phyloP scores from a whole-genome alignment of 1,284 basidiomycete genomes.

The Flammula alnicola region DNA sequence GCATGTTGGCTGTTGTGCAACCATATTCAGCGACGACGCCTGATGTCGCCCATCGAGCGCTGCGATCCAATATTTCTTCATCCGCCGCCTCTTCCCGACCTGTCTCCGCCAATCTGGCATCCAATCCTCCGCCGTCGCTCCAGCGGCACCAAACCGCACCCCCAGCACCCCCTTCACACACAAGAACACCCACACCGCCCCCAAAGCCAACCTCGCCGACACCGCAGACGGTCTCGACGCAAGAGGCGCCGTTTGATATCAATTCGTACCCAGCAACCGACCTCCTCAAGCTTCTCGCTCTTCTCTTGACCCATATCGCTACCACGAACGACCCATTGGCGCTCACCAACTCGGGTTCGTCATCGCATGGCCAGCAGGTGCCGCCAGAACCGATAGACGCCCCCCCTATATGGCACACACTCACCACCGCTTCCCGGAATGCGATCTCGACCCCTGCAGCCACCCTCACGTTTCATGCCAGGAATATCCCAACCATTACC shows the following conservation, averaged over 20 bases:
- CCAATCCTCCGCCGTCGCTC: slow-evolving; percentile 21
- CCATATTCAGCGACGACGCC: slow-evolving; percentile 22
- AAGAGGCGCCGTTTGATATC: slow-evolving; percentile 52
- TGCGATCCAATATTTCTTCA: slow-evolving; percentile 14
- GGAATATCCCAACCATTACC: slow-evolving; percentile 93
- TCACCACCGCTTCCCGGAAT: slow-evolving; percentile 80
- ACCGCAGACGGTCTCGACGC: slow-evolving; percentile 17
- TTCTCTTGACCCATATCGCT: slow-evolving; percentile 90
- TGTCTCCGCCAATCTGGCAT: slow-evolving; percentile 23
- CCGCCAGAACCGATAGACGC: slow-evolving; percentile 33
- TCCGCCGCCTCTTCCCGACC: slow-evolving; percentile 20
- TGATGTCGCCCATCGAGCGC: slow-evolving; percentile 23
- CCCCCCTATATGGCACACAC: slow-evolving; percentile 61
- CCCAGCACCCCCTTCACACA: slow-evolving; percentile 20
- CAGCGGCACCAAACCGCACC: slow-evolving; percentile 26
- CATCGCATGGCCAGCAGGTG: slow-evolving; percentile 15
- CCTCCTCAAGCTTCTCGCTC: slow-evolving; percentile 88
- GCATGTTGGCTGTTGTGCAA: slow-evolving; percentile 25
- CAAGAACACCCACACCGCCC: slow-evolving; percentile 15
- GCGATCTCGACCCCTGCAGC: slow-evolving; percentile 83
- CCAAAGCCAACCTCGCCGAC: slow-evolving; percentile 16
- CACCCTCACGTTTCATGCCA: slow-evolving; percentile 92
- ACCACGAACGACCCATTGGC: slow-evolving; percentile 80
- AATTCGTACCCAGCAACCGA: slow-evolving; percentile 69
- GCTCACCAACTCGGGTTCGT: slow-evolving; percentile 28